A percentile compares a stretch with the other conserved stretches of the same genome.
Evolutionary conservation across 2,329 filamentous ascomycete genomes (phyloP).

Genomic region (Pyrenophora seminiperda): DNA sequence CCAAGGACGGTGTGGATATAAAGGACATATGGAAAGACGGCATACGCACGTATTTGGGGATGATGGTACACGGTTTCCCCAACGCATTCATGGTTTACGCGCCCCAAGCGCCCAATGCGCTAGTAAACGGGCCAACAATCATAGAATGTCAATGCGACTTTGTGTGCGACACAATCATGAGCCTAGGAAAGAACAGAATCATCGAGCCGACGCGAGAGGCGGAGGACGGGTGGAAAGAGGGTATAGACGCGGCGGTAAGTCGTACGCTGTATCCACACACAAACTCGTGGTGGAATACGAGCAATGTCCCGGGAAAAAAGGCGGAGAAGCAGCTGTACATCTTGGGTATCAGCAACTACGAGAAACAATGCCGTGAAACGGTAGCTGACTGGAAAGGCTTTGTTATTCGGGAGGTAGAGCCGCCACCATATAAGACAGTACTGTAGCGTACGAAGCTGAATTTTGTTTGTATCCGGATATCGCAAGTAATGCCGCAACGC

Average conservation of each 20-base stretch:
- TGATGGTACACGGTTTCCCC: conserved; percentile 45
- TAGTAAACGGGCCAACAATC: conserved; percentile 52
- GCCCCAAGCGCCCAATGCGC: conserved; percentile 52
- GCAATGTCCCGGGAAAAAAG: conserved; percentile 51
- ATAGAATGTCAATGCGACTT: conserved; percentile 50
- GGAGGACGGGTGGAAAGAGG: conserved; percentile 48
- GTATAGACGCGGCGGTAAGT: conserved; percentile 41
- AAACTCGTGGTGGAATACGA: conserved; percentile 50
- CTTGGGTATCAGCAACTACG: conserved; percentile 37
- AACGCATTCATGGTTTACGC: conserved; percentile 51
- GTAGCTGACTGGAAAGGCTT: conserved; percentile 33
- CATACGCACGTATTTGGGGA: conserved; percentile 48
- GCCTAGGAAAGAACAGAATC: conserved; percentile 31
- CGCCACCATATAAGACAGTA: not conserved
- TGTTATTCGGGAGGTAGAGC: conserved; percentile 19
- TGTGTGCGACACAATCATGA: conserved; percentile 46
- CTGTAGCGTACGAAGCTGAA: not conserved
- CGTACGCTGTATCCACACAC: conserved; percentile 47
- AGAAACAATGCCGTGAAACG: conserved; percentile 25
- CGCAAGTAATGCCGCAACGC: conserved; percentile 17
- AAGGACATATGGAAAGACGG: conserved; percentile 48
- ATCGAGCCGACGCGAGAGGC: conserved; percentile 48
- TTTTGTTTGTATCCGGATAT: conserved; percentile 15
- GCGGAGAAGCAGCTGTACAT: conserved; percentile 50
- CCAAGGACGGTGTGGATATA: conserved; percentile 40